Base-by-base conservation (phyloP, 2,329 filamentous ascomycete species). In the Talaromyces sp. region DNA sequence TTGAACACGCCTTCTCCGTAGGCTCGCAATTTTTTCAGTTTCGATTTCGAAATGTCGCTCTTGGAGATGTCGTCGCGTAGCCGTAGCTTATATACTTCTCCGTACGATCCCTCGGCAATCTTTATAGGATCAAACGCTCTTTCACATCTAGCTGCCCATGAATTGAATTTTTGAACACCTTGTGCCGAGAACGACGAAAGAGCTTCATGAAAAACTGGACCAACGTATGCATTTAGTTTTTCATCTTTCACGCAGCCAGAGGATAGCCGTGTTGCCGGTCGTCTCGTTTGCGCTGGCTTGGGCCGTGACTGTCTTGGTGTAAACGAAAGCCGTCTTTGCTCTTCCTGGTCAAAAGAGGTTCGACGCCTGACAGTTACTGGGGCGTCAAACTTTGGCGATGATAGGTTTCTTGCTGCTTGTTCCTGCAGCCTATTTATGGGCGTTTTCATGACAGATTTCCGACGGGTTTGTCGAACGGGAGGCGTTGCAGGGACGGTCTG, bases 71-170 rank as follows among this genome's bases (percentile, higher is more conserved):
- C 72, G 28, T 76, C 73, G 10, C 72, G 72, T n/a, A 79, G 58
- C 18, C 79, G 63, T 28, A 88, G 74, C 12, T 85, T 83, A 70
- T 87, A 88, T 3, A 89, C 86, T 68, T 88, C 86, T 59, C 85
- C 85, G 68, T 87, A 89, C 0, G 85, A 87, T 1, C 87, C 87
- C 70, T 89, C 86, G 8, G 85, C 86, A 40, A 89, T 82, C 66
- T 89, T 89, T 8, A 78, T 76, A 47, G 88, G 78, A 42, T 78
- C 69, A 65, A 79, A 72, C 67, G 75, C 69, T 40, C 70, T 72
- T 5, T 70, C 74, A 3, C 73, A 75, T 12, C 74, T 70, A 3
- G 72, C 69, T 9, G 76, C 75, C 76, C 76, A 79, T 10, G 71
- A 71, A 51, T 63, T 65, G 56, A 79, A 79, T 50, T 71, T 74